Base-by-base conservation (phyloP, 2,329 filamentous ascomycete genomes). In the Aspergillus phoenicis region DNA sequence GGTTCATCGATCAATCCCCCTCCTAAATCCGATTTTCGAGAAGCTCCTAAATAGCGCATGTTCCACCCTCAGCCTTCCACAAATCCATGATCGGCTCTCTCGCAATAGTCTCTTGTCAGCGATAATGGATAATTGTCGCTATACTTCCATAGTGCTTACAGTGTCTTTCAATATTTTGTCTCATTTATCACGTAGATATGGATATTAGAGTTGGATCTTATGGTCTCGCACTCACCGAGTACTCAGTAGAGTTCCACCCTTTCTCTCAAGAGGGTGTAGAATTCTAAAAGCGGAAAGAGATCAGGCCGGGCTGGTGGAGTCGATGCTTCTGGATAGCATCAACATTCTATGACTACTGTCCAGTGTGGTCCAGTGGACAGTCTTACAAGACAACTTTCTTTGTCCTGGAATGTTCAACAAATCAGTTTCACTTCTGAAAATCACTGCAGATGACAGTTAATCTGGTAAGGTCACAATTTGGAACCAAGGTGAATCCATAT, bases 1-100 rank as follows among this genome's bases (percentile, higher is more conserved):
- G 47, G 47, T 51, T 51, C 28, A 30, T 30, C 47, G 47, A 33
- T 51, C 47, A 26, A 51, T 51, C 47, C 47, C 33, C 26, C 26
- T 51, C 47, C 15, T 51, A 28, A 51, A 22, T 28, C 24, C 47
- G 47, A 51, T 51, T 51, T 51, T 51, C 26, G 47, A 51, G 47
- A 51, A 30, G 47, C 47, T 17, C 13, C 10, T 45, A 45, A 45
- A 45, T 45, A 45, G 41, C 41, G 41, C 41, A 45, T 13, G 24
- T 24, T 17, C 5, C 33, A 36, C 11, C 26, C 47, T 51, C 47
- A 30, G 47, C 15, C 13, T 17, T 51, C 47, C 47, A 51, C 47
- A 30, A 20, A 20, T 15, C 26, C 47, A 51, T 17, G 7, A n/a
- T 51, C 47, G n/a, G 13, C 26, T 49, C 22, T 49, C 24, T 49